These are phyloP conservation scores for Balamuthia mandrillaris DNA, from an alignment of 208 protist genomes.

Conservation along the genomic window DNA sequence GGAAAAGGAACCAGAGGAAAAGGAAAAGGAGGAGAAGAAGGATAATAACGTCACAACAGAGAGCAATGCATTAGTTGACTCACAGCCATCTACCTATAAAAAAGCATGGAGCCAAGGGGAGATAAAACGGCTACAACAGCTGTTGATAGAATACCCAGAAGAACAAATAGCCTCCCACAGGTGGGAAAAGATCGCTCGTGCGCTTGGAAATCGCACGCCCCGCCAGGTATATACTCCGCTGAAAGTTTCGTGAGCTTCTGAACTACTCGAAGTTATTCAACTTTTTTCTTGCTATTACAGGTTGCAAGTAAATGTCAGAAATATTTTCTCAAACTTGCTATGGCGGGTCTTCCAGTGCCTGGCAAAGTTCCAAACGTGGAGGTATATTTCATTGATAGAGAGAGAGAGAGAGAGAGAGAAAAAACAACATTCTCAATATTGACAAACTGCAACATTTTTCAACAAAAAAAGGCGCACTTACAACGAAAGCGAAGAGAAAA, in stretches of 20 bases:
- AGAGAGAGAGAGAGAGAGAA: neutral
- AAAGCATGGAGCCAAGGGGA: slow-evolving; percentile 57
- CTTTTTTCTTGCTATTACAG: neutral
- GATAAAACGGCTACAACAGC: slow-evolving; percentile 39
- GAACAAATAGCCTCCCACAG: slow-evolving; percentile 53
- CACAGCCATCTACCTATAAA: too few species aligned
- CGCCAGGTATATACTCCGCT: slow-evolving; percentile 30
- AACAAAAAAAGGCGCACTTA: neutral
- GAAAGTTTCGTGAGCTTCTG: too few species aligned
- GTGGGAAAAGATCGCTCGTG: slow-evolving; percentile 56
- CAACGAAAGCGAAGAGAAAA: too few species aligned
- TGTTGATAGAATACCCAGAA: slow-evolving; percentile 48
- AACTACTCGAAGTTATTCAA: too few species aligned
- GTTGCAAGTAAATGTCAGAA: slow-evolving; percentile 60
- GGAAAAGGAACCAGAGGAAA: too few species aligned
- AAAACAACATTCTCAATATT: neutral
- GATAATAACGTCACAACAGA: too few species aligned
- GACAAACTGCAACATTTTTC: neutral
- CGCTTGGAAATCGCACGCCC: slow-evolving; percentile 41
- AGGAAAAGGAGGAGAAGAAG: too few species aligned
- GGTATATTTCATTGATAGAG: neutral
- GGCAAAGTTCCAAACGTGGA: slow-evolving; percentile 49
- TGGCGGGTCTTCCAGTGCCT: slow-evolving; percentile 43
- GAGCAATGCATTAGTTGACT: too few species aligned
- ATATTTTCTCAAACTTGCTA: slow-evolving; percentile 61